phyloP scores from a whole-genome alignment of 139 green algal genomes.

The Chlamydomonas schloesseri region DNA sequence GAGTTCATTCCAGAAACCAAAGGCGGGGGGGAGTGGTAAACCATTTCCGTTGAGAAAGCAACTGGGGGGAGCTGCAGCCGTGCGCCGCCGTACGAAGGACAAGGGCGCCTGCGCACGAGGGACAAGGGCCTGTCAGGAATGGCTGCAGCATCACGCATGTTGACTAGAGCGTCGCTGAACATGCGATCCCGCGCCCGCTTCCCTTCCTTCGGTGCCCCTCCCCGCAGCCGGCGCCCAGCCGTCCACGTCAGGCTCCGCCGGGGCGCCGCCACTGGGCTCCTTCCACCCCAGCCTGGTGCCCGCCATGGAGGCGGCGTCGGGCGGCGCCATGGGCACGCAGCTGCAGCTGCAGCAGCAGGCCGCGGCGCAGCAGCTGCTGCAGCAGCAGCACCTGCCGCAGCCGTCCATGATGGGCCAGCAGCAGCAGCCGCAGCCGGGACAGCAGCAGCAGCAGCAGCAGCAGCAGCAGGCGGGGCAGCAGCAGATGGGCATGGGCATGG shows the following conservation, averaged over 20 bases:
- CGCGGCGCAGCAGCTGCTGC: constrained; percentile 5
- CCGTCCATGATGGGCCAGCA: not conserved
- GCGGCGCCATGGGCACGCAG: not conserved
- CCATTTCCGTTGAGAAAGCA: too few relatives aligned
- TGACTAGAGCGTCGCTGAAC: too few relatives aligned
- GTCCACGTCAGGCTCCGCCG: not conserved
- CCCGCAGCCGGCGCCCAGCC: not conserved
- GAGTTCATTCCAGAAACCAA: not conserved
- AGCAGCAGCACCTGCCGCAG: constrained; percentile 16
- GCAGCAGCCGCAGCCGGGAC: not conserved
- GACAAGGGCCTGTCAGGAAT: too few relatives aligned
- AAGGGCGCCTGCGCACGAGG: too few relatives aligned
- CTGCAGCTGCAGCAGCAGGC: constrained; percentile 30
- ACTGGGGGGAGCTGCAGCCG: too few relatives aligned
- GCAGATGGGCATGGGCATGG: too few relatives aligned
- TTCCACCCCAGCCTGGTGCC: constrained; percentile 39
- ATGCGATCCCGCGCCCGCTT: too few relatives aligned
- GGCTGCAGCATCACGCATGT: too few relatives aligned
- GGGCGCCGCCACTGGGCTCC: not conserved
- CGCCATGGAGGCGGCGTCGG: constrained; percentile 1
- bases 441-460: not conserved
- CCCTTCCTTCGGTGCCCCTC: not conserved
- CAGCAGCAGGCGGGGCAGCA: not conserved
- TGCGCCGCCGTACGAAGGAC: too few relatives aligned
- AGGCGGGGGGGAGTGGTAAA: not conserved